Percentiles rank a stretch among this genome's conserved stretches.
These are phyloP conservation scores for Paramarasmius palmivorus DNA, from an alignment of 1,284 basidiomycete genomes.

Conservation along the genomic window DNA sequence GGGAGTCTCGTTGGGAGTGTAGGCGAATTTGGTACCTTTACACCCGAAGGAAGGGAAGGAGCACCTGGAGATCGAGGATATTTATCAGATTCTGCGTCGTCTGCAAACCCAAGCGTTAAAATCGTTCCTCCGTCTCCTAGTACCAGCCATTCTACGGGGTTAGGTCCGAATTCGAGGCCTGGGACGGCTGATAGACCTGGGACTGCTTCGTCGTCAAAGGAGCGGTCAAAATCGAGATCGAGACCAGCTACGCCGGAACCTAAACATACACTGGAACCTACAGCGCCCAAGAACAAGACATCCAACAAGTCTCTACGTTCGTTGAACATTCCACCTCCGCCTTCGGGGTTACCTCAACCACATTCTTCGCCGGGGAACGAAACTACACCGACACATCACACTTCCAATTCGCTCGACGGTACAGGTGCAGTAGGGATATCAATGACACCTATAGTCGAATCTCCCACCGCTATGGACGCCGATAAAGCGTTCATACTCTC, in stretches of 20 bases:
- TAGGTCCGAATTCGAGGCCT: neutral
- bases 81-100: neutral
- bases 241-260: neutral
- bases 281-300: neutral
- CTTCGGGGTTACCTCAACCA: neutral
- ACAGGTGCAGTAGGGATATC: neutral
- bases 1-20: neutral
- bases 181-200: neutral
- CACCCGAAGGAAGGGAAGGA: neutral
- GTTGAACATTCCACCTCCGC: neutral
- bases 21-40: neutral
- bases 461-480: slow-evolving; percentile 42
- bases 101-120: neutral
- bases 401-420: neutral
- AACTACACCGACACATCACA: neutral
- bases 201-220: neutral
- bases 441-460: slow-evolving; percentile 46
- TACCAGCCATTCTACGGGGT: neutral
- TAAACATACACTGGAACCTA: neutral
- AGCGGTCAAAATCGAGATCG: neutral
- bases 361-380: no score
- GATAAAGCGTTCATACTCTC: slow-evolving; percentile 21
- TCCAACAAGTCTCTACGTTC: neutral
- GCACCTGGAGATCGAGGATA: neutral
- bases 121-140: neutral